These are phyloP conservation scores for Scutellaria minor DNA, from an alignment of 257 asterid species.

Conservation along the genomic window DNA sequence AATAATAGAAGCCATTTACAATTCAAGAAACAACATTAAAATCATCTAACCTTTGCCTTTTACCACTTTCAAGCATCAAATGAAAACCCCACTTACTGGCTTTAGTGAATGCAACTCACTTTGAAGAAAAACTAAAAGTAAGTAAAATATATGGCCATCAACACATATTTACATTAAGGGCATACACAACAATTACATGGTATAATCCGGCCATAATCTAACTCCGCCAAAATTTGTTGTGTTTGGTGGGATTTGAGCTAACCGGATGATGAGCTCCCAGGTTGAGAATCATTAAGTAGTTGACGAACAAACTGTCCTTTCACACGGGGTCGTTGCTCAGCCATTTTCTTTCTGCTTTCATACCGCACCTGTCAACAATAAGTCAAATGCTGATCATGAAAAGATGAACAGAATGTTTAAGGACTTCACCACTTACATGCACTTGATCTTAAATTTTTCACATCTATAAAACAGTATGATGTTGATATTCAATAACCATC, in stretches of 20 bases:
- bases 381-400: not conserved
- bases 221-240: constrained; percentile 24
- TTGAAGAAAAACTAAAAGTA: not conserved
- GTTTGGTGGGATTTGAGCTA: constrained; percentile 22
- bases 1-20: constrained; percentile 2
- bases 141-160: constrained; percentile 11
- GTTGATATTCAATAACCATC: too few relatives aligned
- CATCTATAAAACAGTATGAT: not conserved
- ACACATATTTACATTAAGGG: constrained; percentile 27
- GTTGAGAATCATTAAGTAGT: constrained; percentile 46
- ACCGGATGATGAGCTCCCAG: constrained; percentile 46
- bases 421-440: not conserved
- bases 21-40: constrained; percentile 1
- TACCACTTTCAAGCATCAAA: not conserved
- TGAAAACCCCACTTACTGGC: not conserved
- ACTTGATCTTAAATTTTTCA: not conserved
- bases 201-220: not conserved
- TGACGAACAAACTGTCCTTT: constrained; percentile 93
- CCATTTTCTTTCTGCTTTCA: constrained; percentile 86
- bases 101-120: constrained; percentile 4
- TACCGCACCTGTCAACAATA: constrained; percentile 66
- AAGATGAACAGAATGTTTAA: not conserved
- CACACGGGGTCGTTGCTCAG: constrained; percentile 87
- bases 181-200: constrained; percentile 33
- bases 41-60: not conserved